Conservation (phyloP, 2,329 filamentous ascomycete species). For the Sclerotinia nivalis region DNA sequence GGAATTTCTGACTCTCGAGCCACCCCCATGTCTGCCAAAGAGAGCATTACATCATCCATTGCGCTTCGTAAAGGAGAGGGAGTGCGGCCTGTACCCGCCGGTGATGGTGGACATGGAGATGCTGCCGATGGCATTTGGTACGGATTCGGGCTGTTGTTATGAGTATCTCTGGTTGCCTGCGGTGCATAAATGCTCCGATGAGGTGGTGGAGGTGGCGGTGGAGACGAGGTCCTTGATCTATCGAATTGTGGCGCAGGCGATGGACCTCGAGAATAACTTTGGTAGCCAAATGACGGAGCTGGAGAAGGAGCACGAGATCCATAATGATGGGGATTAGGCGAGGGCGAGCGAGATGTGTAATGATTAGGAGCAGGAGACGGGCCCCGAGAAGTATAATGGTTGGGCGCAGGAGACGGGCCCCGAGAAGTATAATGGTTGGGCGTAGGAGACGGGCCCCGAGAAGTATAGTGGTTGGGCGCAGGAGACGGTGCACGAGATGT, state of each 20-base stretch:
- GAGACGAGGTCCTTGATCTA: conserved; percentile 45
- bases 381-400: conserved; percentile 2
- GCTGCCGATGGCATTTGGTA: conserved; percentile 58
- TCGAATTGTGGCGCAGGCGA: conserved; percentile 44
- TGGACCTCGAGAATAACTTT: conserved; percentile 43
- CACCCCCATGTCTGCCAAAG: conserved; percentile 80
- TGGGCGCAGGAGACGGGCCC: background rate
- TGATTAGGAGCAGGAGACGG: conserved; percentile 34
- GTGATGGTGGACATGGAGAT: conserved; percentile 69
- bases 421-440: conserved; percentile 33
- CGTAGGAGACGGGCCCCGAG: conserved; percentile 36
- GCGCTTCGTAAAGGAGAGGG: conserved; percentile 90
- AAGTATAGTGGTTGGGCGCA: conserved; percentile 39
- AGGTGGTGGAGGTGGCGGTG: conserved; percentile 81
- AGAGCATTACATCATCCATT: conserved; percentile 98
- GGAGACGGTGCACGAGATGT: conserved; percentile 10
- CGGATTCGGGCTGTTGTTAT: conserved; percentile 45
- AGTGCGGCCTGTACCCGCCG: conserved; percentile 67
- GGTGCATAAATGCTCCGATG: conserved; percentile 63
- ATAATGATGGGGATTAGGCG: conserved; percentile 39
- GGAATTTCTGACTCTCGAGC: conserved; percentile 56
- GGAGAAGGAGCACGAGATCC: conserved; percentile 43
- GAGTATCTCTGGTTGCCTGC: conserved; percentile 41
- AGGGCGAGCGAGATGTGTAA: conserved; percentile 38
- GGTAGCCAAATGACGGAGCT: conserved; percentile 37